Conservation (phyloP, 179 eudicot genomes). For the Beta corolliflora region DNA sequence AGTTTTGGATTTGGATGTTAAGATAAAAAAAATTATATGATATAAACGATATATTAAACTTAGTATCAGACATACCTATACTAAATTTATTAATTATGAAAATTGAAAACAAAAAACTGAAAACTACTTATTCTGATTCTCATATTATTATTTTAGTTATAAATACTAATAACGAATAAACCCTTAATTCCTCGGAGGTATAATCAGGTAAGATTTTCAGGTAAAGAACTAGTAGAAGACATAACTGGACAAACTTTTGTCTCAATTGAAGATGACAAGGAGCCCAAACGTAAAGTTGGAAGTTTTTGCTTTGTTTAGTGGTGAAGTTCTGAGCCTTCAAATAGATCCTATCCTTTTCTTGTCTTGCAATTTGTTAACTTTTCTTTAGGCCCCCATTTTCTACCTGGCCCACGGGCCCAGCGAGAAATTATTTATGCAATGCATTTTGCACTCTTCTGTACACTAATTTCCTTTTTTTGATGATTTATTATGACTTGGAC, state of each 20-base stretch:
- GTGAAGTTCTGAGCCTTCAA: not conserved
- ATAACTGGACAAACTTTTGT: conserved; percentile 12
- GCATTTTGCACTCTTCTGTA: conserved; percentile 10
- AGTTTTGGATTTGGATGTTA: no score
- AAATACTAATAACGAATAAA: no score
- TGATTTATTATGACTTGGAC: conserved; percentile 13
- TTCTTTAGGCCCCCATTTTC: not conserved
- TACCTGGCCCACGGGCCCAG: not conserved
- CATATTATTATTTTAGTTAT: no score
- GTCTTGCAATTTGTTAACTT: conserved; percentile 5
- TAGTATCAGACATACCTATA: no score
- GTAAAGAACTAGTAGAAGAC: no score
- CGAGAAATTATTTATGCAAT: not conserved
- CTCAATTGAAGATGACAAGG: conserved; percentile 17
- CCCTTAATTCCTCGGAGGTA: no score
- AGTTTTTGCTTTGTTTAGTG: not conserved
- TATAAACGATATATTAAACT: no score
- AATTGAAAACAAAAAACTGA: no score
- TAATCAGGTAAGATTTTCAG: no score
- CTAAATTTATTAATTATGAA: no score
- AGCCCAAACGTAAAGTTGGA: conserved; percentile 14
- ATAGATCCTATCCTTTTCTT: not conserved
- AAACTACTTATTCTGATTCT: no score
- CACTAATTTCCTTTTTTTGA: not conserved
- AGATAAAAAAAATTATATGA: no score